Base-by-base conservation (phyloP, 2,329 filamentous ascomycete genomes). In the Davidsoniella australis region DNA sequence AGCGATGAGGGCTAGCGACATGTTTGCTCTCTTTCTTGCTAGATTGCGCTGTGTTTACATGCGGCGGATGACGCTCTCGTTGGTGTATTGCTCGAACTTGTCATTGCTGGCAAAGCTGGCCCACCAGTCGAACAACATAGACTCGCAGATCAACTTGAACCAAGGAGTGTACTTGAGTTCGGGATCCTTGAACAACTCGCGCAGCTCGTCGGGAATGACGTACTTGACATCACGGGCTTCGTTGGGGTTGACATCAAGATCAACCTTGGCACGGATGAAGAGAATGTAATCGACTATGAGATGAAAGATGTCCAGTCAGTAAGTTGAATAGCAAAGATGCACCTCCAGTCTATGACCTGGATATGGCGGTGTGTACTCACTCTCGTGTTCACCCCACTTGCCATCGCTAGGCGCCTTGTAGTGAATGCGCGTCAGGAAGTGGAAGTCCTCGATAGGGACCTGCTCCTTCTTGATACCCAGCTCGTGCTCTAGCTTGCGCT, bases 121-220 rank as follows among this genome's bases (percentile, higher is more conserved):
- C 91, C 91, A 98, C 91, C 91, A 98, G 65, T 95, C 82, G 59
- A 94, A 98, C 40, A 98, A 76, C 85, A 96, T 88, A 45, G 85
- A 87, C 64, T 96, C 75, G 73, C 91, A 98, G 61, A 98, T 96
- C 57, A 98, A 80, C 73, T 94, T 94, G 72, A 98, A 98, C 91
- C 91, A 98, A 1, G 91, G 91, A 0, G 91, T 98, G 65, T 96
- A 96, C 59, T 81, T 83, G 58, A 94, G 72, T 48, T 67, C 72
- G 3, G 82, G 77, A 60, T 95, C 82, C 59, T 80, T 69, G 64
- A 98, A 95, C 73, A 89, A 85, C 57, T 73, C 63, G 72, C 86
- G 91, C 56, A 98, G 72, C 58, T 87, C 80, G 20, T 87, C 80
- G 39, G 84, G 74, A 18, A 80, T 80, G 53, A 95, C 88, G 59